Conservation (phyloP, 768 basidiomycete species). For the Trichaptum fuscoviolaceum region DNA sequence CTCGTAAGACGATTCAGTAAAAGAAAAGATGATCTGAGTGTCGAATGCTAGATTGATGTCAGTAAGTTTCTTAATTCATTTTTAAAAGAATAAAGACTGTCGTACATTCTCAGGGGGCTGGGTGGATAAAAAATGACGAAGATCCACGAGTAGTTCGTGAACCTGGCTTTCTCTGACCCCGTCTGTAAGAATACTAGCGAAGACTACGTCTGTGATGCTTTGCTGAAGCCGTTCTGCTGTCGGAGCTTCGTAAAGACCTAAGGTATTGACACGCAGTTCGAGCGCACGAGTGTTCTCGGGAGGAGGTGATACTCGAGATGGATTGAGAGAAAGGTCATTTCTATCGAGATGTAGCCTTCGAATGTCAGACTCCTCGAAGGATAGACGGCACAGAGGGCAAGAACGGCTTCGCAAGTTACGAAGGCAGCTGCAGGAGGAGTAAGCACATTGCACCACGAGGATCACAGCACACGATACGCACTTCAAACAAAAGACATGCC, state of each 20-base stretch:
- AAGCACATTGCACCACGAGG: not conserved
- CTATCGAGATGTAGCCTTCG: conserved; percentile 4
- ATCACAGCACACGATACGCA: conserved; percentile 29
- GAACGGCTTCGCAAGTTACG: not conserved
- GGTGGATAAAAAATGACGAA: not conserved
- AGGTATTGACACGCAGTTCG: not conserved
- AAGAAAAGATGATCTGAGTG: not conserved
- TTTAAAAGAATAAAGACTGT: not conserved
- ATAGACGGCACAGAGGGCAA: not conserved
- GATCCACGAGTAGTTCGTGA: not conserved
- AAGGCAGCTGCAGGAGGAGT: conserved; percentile 1
- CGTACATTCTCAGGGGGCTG: not conserved
- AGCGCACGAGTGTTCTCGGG: not conserved
- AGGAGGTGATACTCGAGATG: not conserved
- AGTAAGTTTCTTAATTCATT: not conserved
- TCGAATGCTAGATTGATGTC: not conserved
- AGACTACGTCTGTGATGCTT: not conserved
- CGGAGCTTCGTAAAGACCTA: not conserved
- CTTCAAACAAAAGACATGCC: conserved; percentile 70
- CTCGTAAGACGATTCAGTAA: not conserved
- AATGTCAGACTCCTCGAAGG: not conserved
- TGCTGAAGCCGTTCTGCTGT: not conserved
- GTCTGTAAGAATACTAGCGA: not conserved
- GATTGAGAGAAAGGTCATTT: not conserved
- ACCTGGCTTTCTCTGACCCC: not conserved